These are phyloP conservation scores for Lithohypha guttulata DNA, from an alignment of 2,329 filamentous ascomycete species.

Conservation along the genomic window DNA sequence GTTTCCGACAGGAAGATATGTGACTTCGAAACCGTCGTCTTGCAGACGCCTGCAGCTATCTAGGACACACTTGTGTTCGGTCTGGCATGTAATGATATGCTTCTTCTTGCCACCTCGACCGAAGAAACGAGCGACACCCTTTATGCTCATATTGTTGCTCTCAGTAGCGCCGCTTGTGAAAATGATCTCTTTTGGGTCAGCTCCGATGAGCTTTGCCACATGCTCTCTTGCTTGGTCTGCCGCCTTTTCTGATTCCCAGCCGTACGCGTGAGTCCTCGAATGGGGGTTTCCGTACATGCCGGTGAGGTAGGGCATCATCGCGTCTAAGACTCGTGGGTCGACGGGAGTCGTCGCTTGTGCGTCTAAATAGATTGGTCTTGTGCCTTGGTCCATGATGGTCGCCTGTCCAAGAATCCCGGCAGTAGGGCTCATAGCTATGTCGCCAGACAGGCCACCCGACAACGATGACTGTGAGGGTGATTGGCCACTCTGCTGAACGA, in stretches of 20 bases:
- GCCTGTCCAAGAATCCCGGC: constrained; percentile 80
- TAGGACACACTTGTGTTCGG: constrained; percentile 96
- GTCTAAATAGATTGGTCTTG: constrained; percentile 90
- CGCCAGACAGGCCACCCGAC: constrained; percentile 46
- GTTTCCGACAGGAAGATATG: constrained; percentile 83
- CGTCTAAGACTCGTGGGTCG: constrained; percentile 87
- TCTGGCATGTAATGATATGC: constrained; percentile 95
- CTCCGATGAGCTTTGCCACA: constrained; percentile 77
- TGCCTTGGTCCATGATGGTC: constrained; percentile 83
- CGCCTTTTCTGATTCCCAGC: constrained; percentile 94
- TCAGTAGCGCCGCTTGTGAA: constrained; percentile 97
- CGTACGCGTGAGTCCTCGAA: constrained; percentile 93
- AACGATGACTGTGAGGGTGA: constrained; percentile 39
- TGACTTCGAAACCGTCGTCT: constrained; percentile 91
- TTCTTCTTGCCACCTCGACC: constrained; percentile 90
- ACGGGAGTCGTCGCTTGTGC: constrained; percentile 96
- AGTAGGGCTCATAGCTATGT: constrained; percentile 69
- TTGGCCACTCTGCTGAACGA: constrained; percentile 49
- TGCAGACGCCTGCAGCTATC: constrained; percentile 95
- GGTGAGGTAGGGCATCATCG: constrained; percentile 91
- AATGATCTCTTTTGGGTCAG: constrained; percentile 94
- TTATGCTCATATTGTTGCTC: constrained; percentile 99
- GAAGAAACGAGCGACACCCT: constrained; percentile 93
- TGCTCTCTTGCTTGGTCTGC: constrained; percentile 78
- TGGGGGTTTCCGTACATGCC: constrained; percentile 95